Base-by-base conservation (phyloP, 148 eudicot species). In the Gaultheria prostrata region DNA sequence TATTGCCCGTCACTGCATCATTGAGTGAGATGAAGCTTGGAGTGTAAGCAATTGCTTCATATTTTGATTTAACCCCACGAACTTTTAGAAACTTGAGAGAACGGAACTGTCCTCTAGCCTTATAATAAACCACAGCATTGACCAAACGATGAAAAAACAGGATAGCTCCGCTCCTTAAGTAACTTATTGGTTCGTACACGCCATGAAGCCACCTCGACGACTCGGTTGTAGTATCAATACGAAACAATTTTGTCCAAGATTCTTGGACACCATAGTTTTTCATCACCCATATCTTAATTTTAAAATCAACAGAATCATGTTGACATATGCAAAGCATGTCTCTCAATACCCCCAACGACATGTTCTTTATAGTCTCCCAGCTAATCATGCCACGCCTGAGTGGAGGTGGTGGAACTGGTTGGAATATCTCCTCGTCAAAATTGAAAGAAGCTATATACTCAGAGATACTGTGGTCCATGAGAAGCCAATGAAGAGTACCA, bases 21-120 rank as follows among this genome's bases (percentile, higher is more conserved):
- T 80, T 83, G 0, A 83, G 76, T 12, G 85, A 78, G 28, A 83
- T 56, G 56, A 83, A 67, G 78, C 84, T 74, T 28, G 88, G 88
- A 74, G 63, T 76, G 53, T 79, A 30, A 24, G 32, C 76, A 67
- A 33, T 48, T 63, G 33, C 45, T 46, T 43, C 73, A 30, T 28
- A 77, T 33, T 39, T 21, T 0, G 28, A 3, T 11, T 28, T 14
- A 15, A 67, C 46, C 30, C 83, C 32, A 65, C 2, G 6, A 59
- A 83, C 20, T 70, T 48, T 33, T 32, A 80, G 13, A 63, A 65
- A 17, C 57, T 51, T 84, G 1, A 84, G 30, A 1, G 9, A n/a
- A n/a, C n/a, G n/a, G n/a, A n/a, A 30, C 33, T 28, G 28, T 39
- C 14, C 9, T 5, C 30, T n/a, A 18, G 81, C 51, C 43, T 86